Evolutionary conservation across 805 yeast genomes (phyloP).

Genomic region (Saturnispora sekii): DNA sequence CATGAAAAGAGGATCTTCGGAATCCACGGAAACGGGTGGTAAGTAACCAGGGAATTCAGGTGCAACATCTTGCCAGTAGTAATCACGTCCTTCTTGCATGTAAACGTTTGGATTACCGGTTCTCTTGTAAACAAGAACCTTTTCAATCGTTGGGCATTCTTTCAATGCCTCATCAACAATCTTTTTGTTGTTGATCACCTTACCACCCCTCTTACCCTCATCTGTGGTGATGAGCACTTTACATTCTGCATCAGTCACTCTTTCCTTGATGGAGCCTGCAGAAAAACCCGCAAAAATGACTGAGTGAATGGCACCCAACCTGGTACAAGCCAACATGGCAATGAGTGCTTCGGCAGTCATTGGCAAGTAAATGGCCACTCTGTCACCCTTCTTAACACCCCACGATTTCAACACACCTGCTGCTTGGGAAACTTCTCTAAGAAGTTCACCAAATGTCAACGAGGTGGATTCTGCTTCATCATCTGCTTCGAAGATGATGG

Average conservation of each 20-base stretch:
- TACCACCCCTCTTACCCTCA: constrained; percentile 94
- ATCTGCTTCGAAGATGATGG: constrained; percentile 89
- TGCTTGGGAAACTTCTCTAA: constrained; percentile 74
- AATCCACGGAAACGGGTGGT: constrained; percentile 77
- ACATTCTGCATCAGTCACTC: constrained; percentile 81
- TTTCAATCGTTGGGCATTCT: constrained; percentile 63
- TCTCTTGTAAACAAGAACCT: constrained; percentile 82
- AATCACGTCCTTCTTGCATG: constrained; percentile 73
- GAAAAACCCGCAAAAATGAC: constrained; percentile 97
- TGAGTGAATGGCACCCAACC: constrained; percentile 94
- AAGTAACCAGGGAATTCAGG: constrained; percentile 72
- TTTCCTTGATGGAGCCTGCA: constrained; percentile 83
- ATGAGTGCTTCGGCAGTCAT: constrained; percentile 96
- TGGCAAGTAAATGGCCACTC: constrained; percentile 93
- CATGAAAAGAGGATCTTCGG: constrained; percentile 94
- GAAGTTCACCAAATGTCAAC: constrained; percentile 79
- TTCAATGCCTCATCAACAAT: constrained; percentile 91
- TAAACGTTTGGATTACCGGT: constrained; percentile 69
- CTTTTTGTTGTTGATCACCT: constrained; percentile 81
- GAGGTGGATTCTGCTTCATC: constrained; percentile 64
- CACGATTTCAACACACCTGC: constrained; percentile 75
- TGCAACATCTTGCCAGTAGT: constrained; percentile 91
- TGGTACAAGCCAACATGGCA: constrained; percentile 85
- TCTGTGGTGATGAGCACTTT: constrained; percentile 88
- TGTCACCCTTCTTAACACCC: constrained; percentile 92